Percentiles rank a stretch among this genome's conserved stretches.
These are phyloP conservation scores for Heterobasidion annosum DNA, from an alignment of 1,284 basidiomycete species.

Conservation along the genomic window DNA sequence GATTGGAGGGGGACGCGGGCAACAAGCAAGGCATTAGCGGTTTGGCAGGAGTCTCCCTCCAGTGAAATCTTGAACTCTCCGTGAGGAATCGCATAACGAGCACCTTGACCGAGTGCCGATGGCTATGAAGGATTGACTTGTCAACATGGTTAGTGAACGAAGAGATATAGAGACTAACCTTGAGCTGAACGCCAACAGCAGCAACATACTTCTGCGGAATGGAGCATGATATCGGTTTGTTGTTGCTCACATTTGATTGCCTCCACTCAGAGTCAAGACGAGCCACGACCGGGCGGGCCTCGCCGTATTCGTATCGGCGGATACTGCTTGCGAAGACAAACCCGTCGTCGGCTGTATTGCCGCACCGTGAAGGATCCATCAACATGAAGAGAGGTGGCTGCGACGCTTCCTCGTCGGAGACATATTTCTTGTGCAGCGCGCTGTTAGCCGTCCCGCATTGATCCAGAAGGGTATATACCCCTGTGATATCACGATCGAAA, in stretches of 20 bases:
- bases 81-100: conserved; percentile 58
- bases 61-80: conserved; percentile 44
- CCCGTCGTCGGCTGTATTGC: conserved; percentile 59
- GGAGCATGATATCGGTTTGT: conserved; percentile 37
- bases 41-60: conserved; percentile 54
- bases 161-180: conserved; percentile 30
- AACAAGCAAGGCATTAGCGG: conserved; percentile 72
- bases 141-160: neutral
- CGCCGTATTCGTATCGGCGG: conserved; percentile 72
- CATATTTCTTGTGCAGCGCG: conserved; percentile 69
- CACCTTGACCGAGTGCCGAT: conserved; percentile 37
- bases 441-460: conserved; percentile 87
- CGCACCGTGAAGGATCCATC: conserved; percentile 77
- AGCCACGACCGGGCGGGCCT: conserved; percentile 69
- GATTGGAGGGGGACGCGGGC: conserved; percentile 63
- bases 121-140: conserved; percentile 29
- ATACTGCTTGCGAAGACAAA: conserved; percentile 81
- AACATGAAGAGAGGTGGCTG: conserved; percentile 73
- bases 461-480: conserved; percentile 71
- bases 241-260: conserved; percentile 45
- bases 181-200: conserved; percentile 33
- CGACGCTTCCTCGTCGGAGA: conserved; percentile 28
- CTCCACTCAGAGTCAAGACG: conserved; percentile 70
- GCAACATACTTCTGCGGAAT: conserved; percentile 61
- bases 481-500: conserved; percentile 78